Evolutionary conservation across 2,329 filamentous ascomycete genomes (phyloP), one percentile per base, ranked within the genome.

Genomic region (Monosporascus ibericus): DNA sequence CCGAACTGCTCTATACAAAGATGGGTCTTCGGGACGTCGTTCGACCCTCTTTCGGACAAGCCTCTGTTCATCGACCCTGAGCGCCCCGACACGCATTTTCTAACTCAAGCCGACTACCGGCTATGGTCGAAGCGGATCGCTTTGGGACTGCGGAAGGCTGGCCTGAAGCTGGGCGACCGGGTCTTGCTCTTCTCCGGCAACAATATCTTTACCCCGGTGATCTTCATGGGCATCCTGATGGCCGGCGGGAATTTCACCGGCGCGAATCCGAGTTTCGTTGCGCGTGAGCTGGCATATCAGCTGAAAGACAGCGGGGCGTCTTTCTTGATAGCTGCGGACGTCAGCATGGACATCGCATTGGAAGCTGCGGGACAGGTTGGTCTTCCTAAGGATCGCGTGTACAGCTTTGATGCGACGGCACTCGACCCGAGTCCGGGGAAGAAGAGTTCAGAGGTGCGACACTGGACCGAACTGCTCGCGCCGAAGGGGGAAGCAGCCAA

Each of bases 181-280:
- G 81, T 92, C 5, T 72, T 92, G 47, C 71, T 92, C 20, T 92
- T 86, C 69, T 85, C 86, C 0, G 80, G 83, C 22, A 92, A 92
- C 68, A 85, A 80, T 58, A 68, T 92, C 15, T 89, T 86, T 71
- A 89, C 86, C 64, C 86, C 88, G 0, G 74, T 81, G 0, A 73
- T 88, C 1, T 81, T 92, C 50, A 75, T 90, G 68, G 88, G 88
- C 17, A 76, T 87, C 20, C 75, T 90, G 48, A 90, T 90, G 82
- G 87, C 88, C 0, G 87, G 87, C 4, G 87, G 87, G 2, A 73
- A 92, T 50, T 92, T 92, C 71, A 87, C 85, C 0, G 88, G 87
- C 25, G 86, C 86, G 1, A 90, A 90, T 55, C 86, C 87, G 0
- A 77, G 75, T 5, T 90, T 84, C 59, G 84, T 88, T 0, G 73